Evolutionary conservation across 2,329 filamentous ascomycete genomes (phyloP).

Genomic region (Fusarium tjaetaba): DNA sequence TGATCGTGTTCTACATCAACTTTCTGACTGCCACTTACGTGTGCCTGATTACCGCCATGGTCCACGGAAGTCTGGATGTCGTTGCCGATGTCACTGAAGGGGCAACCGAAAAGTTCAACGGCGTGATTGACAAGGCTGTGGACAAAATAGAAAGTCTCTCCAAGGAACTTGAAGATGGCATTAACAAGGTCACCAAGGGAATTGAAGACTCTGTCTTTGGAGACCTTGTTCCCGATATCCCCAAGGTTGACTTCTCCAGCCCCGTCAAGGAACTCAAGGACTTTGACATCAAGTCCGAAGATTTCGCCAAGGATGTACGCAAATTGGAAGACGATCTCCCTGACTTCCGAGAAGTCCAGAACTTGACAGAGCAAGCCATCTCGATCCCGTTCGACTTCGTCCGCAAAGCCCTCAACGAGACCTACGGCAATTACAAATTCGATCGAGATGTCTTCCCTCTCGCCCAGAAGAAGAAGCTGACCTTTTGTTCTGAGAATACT

Average conservation of each 20-base stretch:
- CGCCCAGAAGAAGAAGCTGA: conserved; percentile 81
- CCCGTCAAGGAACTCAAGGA: conserved; percentile 73
- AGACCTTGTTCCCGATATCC: conserved; percentile 57
- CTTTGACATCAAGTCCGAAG: conserved; percentile 73
- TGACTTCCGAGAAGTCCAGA: conserved; percentile 83
- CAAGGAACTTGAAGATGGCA: conserved; percentile 57
- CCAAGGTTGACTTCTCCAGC: conserved; percentile 70
- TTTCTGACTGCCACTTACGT: conserved; percentile 90
- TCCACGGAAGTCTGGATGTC: conserved; percentile 80
- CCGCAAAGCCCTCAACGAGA: conserved; percentile 75
- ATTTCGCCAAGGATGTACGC: conserved; percentile 74
- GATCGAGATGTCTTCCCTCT: conserved; percentile 82
- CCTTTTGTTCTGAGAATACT: conserved; percentile 89
- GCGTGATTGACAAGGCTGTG: conserved; percentile 65
- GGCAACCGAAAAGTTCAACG: conserved; percentile 60
- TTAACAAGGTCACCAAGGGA: conserved; percentile 59
- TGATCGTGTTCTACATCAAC: conserved; percentile 92
- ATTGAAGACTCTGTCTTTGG: conserved; percentile 60
- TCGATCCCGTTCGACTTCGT: conserved; percentile 83
- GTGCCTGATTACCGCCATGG: conserved; percentile 85
- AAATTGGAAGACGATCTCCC: conserved; percentile 83
- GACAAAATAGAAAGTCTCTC: conserved; percentile 67
- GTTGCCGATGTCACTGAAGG: conserved; percentile 64
- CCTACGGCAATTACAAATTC: conserved; percentile 79
- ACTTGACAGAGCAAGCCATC: conserved; percentile 80